These are phyloP conservation scores for Didymosphaeria variabile DNA, from an alignment of 2,329 filamentous ascomycete genomes.

Conservation along the genomic window DNA sequence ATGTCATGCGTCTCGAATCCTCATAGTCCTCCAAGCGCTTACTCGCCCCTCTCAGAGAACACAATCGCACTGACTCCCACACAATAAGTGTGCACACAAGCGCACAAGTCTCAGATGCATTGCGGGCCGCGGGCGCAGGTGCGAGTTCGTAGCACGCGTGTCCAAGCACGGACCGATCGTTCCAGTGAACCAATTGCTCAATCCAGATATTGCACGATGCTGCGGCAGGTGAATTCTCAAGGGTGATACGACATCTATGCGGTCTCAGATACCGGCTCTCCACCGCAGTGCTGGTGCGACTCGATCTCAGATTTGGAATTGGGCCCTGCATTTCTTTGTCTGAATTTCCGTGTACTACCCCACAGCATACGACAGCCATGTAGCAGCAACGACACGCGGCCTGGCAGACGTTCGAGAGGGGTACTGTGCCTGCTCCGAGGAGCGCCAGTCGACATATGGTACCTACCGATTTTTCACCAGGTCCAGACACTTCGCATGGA, in stretches of 20 bases:
- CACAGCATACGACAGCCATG: not conserved
- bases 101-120: not conserved
- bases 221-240: too few relatives aligned
- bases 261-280: not conserved
- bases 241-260: not conserved
- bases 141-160: not conserved
- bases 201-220: too few relatives aligned
- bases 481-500: not conserved
- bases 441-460: not conserved
- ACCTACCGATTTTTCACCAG: not conserved
- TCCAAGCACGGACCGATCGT: conserved; percentile 1
- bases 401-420: not conserved
- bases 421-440: not conserved
- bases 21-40: not conserved
- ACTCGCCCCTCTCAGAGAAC: not conserved
- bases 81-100: not conserved
- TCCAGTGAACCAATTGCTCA: not conserved
- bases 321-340: not conserved
- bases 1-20: not conserved
- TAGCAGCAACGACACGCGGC: not conserved
- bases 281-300: not conserved
- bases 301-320: not conserved
- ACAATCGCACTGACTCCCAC: not conserved
- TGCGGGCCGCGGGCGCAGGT: conserved; percentile 6
- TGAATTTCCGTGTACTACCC: not conserved